Conservation (phyloP, 1,284 basidiomycete genomes). For the Sporisorium exsertum region DNA sequence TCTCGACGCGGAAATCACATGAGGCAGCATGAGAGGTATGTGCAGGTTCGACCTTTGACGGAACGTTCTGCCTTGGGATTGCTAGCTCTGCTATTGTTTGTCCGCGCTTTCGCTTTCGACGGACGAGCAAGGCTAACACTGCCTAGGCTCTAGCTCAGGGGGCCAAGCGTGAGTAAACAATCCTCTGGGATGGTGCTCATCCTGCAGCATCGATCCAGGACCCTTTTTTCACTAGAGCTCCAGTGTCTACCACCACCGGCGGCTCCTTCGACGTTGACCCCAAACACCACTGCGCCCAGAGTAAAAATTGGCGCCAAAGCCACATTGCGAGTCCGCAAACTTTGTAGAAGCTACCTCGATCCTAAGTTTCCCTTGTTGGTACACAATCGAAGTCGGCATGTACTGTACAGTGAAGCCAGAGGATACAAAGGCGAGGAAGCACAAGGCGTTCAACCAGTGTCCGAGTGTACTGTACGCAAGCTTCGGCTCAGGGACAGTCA, state of each 20-base stretch:
- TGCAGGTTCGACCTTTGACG: constrained; percentile 5
- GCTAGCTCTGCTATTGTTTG: not conserved
- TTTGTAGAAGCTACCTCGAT: constrained; percentile 8
- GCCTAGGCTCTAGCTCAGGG: not conserved
- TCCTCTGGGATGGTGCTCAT: not conserved
- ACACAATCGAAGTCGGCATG: constrained; percentile 2
- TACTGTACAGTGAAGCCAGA: not conserved
- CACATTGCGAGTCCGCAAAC: not conserved
- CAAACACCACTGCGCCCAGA: not conserved
- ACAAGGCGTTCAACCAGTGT: not conserved
- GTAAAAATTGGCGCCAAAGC: not conserved
- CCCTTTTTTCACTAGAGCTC: constrained; percentile 1
- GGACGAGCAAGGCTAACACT: not conserved
- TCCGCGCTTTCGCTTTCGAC: not conserved
- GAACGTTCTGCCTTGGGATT: constrained; percentile 22
- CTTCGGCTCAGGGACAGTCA: not conserved
- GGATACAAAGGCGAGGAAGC: not conserved
- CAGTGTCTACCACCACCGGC: constrained; percentile 6
- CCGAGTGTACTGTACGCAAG: not conserved
- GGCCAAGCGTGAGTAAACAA: not conserved
- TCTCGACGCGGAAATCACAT: constrained; percentile 3
- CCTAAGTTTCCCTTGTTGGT: not conserved
- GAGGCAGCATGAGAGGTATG: constrained; percentile 4
- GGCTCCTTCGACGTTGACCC: not conserved
- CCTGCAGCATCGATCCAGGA: not conserved